These are phyloP conservation scores for Apocynum venetum DNA, from an alignment of 257 asterid species.

Conservation along the genomic window DNA sequence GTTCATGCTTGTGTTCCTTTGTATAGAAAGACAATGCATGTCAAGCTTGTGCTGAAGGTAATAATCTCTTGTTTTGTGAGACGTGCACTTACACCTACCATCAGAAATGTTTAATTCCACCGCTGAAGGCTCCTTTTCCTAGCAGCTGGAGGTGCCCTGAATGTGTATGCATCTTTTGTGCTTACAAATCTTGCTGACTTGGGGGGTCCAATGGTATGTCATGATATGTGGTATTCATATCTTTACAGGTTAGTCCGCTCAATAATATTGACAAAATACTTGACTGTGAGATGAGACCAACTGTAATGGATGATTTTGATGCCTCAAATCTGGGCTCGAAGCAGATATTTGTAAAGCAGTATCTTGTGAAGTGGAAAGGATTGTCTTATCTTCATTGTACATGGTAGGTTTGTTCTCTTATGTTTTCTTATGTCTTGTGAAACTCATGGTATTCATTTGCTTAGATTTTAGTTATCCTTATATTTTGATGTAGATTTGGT, in stretches of 20 bases:
- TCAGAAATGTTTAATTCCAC: slow-evolving; percentile 75
- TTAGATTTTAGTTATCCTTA: neutral
- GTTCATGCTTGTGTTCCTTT: slow-evolving; percentile 11
- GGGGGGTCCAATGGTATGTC: slow-evolving; percentile 12
- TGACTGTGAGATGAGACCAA: slow-evolving; percentile 89
- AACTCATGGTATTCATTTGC: neutral
- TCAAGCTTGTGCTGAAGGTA: slow-evolving; percentile 69
- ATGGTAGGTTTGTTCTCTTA: slow-evolving; percentile 47
- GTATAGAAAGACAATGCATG: slow-evolving; percentile 70
- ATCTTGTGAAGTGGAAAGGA: slow-evolving; percentile 95
- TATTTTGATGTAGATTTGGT: neutral
- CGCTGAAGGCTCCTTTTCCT: slow-evolving; percentile 58
- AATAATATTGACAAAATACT: slow-evolving; percentile 85
- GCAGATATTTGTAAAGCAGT: slow-evolving; percentile 83
- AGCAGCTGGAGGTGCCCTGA: slow-evolving; percentile 87
- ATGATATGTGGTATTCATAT: slow-evolving; percentile 6
- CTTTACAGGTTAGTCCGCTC: slow-evolving; percentile 71
- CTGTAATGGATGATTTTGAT: slow-evolving; percentile 57
- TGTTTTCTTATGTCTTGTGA: slow-evolving; percentile 18
- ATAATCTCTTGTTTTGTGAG: slow-evolving; percentile 64
- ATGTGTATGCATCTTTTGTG: slow-evolving; percentile 59
- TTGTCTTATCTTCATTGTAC: slow-evolving; percentile 86
- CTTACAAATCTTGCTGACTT: slow-evolving; percentile 19
- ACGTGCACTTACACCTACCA: slow-evolving; percentile 81
- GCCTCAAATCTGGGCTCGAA: slow-evolving; percentile 63